These are phyloP conservation scores for Debaryomyces sp. DNA, from an alignment of 1,139 yeast species.

Conservation along the genomic window DNA sequence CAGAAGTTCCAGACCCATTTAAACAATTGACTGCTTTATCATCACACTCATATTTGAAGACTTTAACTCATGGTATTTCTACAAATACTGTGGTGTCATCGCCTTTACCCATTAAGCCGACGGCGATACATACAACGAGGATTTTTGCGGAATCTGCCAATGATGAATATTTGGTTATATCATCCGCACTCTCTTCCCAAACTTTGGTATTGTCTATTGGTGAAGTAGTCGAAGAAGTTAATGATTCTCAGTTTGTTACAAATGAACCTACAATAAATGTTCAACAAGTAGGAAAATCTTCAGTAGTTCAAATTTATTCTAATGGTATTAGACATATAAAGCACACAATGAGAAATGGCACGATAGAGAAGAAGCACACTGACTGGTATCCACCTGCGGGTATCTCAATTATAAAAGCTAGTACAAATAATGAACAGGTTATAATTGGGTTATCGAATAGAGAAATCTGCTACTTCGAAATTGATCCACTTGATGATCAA, in stretches of 20 bases:
- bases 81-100: slow-evolving; percentile 68
- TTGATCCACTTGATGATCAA: slow-evolving; percentile 61
- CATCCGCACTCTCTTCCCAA: slow-evolving; percentile 57
- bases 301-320: slow-evolving; percentile 73
- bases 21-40: slow-evolving; percentile 34
- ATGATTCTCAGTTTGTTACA: slow-evolving; percentile 60
- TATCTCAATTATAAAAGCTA: slow-evolving; percentile 58
- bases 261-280: slow-evolving; percentile 68
- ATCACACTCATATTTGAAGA: slow-evolving; percentile 48
- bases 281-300: slow-evolving; percentile 64
- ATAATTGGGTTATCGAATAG: slow-evolving; percentile 71
- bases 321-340: slow-evolving; percentile 73
- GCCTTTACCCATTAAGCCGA: slow-evolving; percentile 67
- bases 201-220: slow-evolving; percentile 79
- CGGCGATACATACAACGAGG: slow-evolving; percentile 63
- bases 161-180: slow-evolving; percentile 68
- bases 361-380: slow-evolving; percentile 31
- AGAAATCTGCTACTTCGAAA: slow-evolving; percentile 82
- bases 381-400: slow-evolving; percentile 92
- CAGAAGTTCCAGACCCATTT: slow-evolving; percentile 38
- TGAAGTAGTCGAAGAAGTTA: slow-evolving; percentile 77
- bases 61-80: slow-evolving; percentile 61
- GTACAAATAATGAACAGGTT: slow-evolving; percentile 69
- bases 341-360: slow-evolving; percentile 21
- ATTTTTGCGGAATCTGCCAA: slow-evolving; percentile 41